Base-by-base conservation (phyloP, 257 asterid species). In the Knoxia roxburghii region DNA sequence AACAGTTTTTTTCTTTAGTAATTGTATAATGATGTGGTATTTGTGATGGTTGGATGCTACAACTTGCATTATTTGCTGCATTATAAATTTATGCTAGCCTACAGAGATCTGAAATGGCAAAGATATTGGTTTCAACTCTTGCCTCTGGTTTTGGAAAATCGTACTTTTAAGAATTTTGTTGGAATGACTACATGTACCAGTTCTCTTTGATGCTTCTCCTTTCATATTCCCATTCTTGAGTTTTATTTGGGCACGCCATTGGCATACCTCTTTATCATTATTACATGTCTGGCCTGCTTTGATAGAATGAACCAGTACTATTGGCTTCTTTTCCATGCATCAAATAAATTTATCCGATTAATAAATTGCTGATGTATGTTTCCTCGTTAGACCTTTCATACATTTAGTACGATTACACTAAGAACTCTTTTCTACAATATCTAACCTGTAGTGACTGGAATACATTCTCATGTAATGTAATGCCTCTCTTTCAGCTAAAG, bases 401-500 rank as follows among this genome's bases (percentile, higher is more conserved):
- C 27, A 14, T 7, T 30, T 32, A 49, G 40, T n/a, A 27, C 56
- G 6, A 29, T 26, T 58, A 55, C 29, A 35, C 14, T 50, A 63
- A 27, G 48, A 11, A 29, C 67, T 68, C n/a, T 30, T 23, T 52
- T 57, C 9, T 10, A 52, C 41, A 17, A 21, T 24, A 27, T 60
- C 13, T n/a, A 51, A 49, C 61, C 68, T 60, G 52, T 52, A 1
- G 20, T 4, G 6, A 13, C 39, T 12, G 59, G 40, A 68, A 59
- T 15, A 35, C n/a, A 7, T 21, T 35, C 71, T 78, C 58, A 62
- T 46, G 62, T 66, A 35, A 26, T 81, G 54, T 71, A 35, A 61
- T 30, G 56, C 72, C 35, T 76, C 61, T 74, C 57, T 72, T 73
- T 56, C 85, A 85, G 88, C 93, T 86, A 24, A 86, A 84, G 72